Evolutionary conservation across 2,329 filamentous ascomycete genomes (phyloP).

Genomic region (Uncinocarpus reesii): DNA sequence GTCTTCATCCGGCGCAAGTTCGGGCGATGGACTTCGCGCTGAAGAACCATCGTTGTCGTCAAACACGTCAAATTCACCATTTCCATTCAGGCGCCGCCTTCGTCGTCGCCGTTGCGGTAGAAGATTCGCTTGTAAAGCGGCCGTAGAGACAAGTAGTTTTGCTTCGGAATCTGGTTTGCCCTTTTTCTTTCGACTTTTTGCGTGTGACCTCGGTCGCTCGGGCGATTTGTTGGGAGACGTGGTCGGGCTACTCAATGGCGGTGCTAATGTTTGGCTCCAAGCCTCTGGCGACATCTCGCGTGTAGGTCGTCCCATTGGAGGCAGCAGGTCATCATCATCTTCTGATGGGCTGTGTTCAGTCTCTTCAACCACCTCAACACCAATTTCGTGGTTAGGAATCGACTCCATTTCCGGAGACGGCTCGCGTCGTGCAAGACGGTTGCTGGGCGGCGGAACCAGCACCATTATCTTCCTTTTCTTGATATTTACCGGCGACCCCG

Average conservation of each 20-base stretch:
- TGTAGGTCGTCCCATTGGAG: constrained; percentile 13
- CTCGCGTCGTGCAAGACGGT: not conserved
- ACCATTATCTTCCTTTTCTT: constrained; percentile 9
- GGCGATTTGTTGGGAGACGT: constrained; percentile 19
- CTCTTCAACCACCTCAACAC: constrained; percentile 7
- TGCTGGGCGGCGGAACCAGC: not conserved
- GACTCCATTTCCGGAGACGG: not conserved
- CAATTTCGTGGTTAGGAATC: not conserved
- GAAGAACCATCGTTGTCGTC: constrained; percentile 8
- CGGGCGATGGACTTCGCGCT: not conserved
- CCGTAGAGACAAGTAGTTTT: constrained; percentile 24
- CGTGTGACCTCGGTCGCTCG: not conserved
- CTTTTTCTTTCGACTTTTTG: constrained; percentile 4
- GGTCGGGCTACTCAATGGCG: constrained; percentile 29
- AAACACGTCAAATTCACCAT: constrained; percentile 12
- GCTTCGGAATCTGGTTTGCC: not conserved
- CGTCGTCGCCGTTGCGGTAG: constrained; percentile 28
- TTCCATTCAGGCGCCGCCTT: constrained; percentile 18
- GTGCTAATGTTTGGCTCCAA: constrained; percentile 30
- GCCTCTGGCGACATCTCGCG: constrained; percentile 18
- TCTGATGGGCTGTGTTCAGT: constrained; percentile 6
- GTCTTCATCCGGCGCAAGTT: constrained; percentile 27
- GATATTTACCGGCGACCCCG: not conserved
- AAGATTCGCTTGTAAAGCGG: constrained; percentile 28
- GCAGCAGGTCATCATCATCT: constrained; percentile 12